Evolutionary conservation across 2,329 filamentous ascomycete species (phyloP).

Genomic region (Didymella exigua): DNA sequence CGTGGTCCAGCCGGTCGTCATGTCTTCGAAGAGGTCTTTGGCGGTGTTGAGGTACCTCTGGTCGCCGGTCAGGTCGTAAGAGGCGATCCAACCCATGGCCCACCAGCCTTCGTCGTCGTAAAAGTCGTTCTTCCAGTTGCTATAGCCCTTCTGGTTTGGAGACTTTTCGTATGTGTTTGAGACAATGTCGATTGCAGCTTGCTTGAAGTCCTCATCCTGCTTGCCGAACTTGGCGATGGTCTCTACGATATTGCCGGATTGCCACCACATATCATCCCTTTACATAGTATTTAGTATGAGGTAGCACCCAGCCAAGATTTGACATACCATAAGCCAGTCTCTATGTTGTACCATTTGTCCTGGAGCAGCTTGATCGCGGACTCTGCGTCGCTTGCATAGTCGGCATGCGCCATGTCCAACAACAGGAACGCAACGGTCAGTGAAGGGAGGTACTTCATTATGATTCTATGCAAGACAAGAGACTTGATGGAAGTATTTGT

Average conservation of each 20-base stretch:
- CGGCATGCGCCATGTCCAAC: constrained; percentile 17
- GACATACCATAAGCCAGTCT: constrained; percentile 43
- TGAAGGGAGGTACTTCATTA: constrained; percentile 24
- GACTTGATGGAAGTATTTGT: background rate
- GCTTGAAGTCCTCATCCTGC: constrained; percentile 36
- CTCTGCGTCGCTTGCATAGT: constrained; percentile 37
- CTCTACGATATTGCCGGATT: constrained; percentile 46
- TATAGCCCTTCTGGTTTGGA: constrained; percentile 30
- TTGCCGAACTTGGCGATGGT: constrained; percentile 42
- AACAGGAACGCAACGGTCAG: constrained; percentile 8
- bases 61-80: constrained; percentile 61
- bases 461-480: background rate
- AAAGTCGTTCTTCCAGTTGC: constrained; percentile 57
- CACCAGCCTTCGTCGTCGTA: constrained; percentile 71
- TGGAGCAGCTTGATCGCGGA: constrained; percentile 38
- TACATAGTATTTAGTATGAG: background rate
- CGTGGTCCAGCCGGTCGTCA: constrained; percentile 57
- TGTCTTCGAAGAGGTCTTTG: constrained; percentile 62
- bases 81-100: constrained; percentile 64
- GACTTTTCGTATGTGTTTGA: constrained; percentile 45
- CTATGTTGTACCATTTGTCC: constrained; percentile 41
- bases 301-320: background rate
- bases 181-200: constrained; percentile 36
- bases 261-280: constrained; percentile 44
- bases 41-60: constrained; percentile 61